Evolutionary conservation across 1,284 basidiomycete species (phyloP), one percentile per base, ranked within the genome.

Genomic region (Polyporus tsugae): DNA sequence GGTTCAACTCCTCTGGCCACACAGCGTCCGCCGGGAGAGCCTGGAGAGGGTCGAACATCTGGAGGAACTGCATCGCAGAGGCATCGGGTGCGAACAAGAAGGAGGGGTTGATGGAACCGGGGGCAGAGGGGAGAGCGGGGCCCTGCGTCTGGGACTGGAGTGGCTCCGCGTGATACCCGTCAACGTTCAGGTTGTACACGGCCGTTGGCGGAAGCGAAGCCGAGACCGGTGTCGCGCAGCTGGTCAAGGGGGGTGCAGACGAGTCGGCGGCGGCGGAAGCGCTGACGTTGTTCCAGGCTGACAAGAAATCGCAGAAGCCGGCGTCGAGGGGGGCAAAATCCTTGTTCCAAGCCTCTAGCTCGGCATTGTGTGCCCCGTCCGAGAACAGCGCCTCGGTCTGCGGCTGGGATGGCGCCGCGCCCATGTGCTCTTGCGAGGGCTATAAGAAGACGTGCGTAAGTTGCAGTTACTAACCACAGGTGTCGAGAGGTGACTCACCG

Each of bases 291-390:
- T 9, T 19, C 25, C 39, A 41, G 22, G 39, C 25, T 7, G 59
- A 25, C 39, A 22, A n/a, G 6, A 60, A 41, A 17, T 60, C 41
- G 13, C 39, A 44, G 39, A 44, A 41, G 11, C 39, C 41, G 4
- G 39, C 38, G 39, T 60, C 39, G 38, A 60, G 59, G 10, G 41
- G 59, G 10, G 55, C 55, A 33, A 35, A n/a, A n/a, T 29, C 55
- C 10, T 35, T 38, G 19, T 58, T 5, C 55, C 55, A 58, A 7
- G 33, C 15, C 74, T 71, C 42, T 17, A 69, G 2, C 19, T 53
- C 65, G 59, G 55, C 2, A 22, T 15, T 11, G 9, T 36, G n/a
- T 6, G 9, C 9, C 1, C 17, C 9, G 17, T 35, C 15, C n/a
- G n/a, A n/a, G 35, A 38, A 38, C 17, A 22, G 2, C 35, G 53